Evolutionary conservation across 2,329 filamentous ascomycete genomes (phyloP).

Genomic region (Acrodontium crateriforme): DNA sequence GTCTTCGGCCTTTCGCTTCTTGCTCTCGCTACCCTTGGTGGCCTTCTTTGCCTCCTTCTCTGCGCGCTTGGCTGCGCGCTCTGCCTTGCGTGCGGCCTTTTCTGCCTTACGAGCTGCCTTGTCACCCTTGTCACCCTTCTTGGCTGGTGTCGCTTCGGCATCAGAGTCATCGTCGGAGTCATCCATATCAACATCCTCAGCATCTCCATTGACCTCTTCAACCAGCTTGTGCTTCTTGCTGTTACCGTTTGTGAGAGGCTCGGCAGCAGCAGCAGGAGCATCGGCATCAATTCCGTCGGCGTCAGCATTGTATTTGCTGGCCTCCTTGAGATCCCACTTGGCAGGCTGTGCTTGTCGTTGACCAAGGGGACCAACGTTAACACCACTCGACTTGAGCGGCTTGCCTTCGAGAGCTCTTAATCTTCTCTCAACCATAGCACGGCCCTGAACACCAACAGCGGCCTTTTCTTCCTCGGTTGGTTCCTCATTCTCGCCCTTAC

Average conservation of each 20-base stretch:
- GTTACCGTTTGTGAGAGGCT: slow-evolving; percentile 34
- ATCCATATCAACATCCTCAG: slow-evolving; percentile 17
- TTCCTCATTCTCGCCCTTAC: slow-evolving; percentile 44
- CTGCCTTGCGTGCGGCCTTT: slow-evolving; percentile 12
- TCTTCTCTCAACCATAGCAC: slow-evolving; percentile 61
- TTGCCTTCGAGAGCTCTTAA: slow-evolving; percentile 78
- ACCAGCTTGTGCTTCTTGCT: slow-evolving; percentile 31
- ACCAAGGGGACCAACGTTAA: slow-evolving; percentile 61
- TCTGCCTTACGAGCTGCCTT: slow-evolving; percentile 14
- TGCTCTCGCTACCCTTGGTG: slow-evolving; percentile 41
- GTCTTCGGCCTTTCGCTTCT: slow-evolving; percentile 22
- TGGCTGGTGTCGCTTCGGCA: slow-evolving; percentile 4
- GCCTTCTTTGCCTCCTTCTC: slow-evolving; percentile 26
- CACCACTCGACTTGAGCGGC: slow-evolving; percentile 63
- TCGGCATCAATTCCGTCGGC: slow-evolving; percentile 70
- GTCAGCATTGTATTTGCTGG: slow-evolving; percentile 85
- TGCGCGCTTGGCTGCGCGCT: slow-evolving; percentile 24
- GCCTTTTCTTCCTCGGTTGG: slow-evolving; percentile 81
- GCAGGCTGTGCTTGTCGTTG: slow-evolving; percentile 42
- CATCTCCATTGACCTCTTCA: slow-evolving; percentile 31
- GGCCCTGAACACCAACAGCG: slow-evolving; percentile 59
- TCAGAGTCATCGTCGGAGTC: slow-evolving; percentile 20
- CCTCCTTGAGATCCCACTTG: slow-evolving; percentile 87
- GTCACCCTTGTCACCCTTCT: slow-evolving; percentile 14
- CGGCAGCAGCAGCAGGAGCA: slow-evolving; percentile 46